These are phyloP conservation scores for Yamadazyma laniorum DNA, from an alignment of 805 yeast genomes.

Conservation along the genomic window DNA sequence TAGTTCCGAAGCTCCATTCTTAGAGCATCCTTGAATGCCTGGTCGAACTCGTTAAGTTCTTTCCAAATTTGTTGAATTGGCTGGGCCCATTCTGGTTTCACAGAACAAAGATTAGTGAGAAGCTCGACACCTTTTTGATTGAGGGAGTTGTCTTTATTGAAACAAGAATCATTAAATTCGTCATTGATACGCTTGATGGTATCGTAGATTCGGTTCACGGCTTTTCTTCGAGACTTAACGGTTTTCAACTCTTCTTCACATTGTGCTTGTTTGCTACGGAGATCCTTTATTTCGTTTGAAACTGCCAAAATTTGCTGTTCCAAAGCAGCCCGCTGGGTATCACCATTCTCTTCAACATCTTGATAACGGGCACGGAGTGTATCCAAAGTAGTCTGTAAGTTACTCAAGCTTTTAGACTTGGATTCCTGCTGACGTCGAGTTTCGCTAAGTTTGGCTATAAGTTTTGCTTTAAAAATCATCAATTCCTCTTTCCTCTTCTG, in stretches of 20 bases:
- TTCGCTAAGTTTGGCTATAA: constrained; percentile 22
- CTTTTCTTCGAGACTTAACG: constrained; percentile 24
- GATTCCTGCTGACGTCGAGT: constrained; percentile 20
- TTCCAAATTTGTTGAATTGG: constrained; percentile 29
- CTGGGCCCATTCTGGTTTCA: constrained; percentile 36
- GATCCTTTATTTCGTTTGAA: constrained; percentile 14
- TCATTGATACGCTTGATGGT: constrained; percentile 26
- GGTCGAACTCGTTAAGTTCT: constrained; percentile 24
- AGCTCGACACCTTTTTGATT: constrained; percentile 25
- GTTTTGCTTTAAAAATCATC: constrained; percentile 31
- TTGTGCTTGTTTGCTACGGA: constrained; percentile 17
- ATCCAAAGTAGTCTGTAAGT: background rate
- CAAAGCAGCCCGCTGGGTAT: background rate
- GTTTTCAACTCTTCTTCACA: constrained; percentile 26
- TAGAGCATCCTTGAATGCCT: constrained; percentile 30
- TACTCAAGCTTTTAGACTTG: constrained; percentile 4
- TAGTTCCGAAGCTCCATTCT: constrained; percentile 29
- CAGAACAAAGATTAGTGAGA: constrained; percentile 20
- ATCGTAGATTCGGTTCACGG: constrained; percentile 14
- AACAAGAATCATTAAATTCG: constrained; percentile 20
- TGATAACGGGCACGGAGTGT: background rate
- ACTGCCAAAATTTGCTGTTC: constrained; percentile 5
- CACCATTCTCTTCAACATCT: constrained; percentile 3
- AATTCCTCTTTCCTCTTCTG: constrained; percentile 20
- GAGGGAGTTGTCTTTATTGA: constrained; percentile 32